Percentiles rank a stretch among this genome's conserved stretches.
Evolutionary conservation across 2,329 filamentous ascomycete genomes (phyloP).

Genomic region (Cucurbitaria berberidis): DNA sequence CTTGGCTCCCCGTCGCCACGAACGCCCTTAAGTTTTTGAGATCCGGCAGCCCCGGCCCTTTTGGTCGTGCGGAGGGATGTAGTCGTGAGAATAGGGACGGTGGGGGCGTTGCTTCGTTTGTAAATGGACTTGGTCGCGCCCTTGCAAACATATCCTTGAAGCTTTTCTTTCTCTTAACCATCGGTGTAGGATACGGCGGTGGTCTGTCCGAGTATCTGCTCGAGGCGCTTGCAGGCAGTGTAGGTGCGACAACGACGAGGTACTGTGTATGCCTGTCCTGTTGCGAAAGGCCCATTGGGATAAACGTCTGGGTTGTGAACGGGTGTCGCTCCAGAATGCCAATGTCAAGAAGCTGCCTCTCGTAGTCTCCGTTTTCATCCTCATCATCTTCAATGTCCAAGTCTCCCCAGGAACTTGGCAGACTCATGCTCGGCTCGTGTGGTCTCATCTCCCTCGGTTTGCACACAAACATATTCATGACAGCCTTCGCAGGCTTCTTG

Average conservation of each 20-base stretch:
- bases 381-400: conserved; percentile 43
- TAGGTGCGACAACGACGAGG: conserved; percentile 88
- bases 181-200: conserved; percentile 53
- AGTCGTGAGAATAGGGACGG: conserved; percentile 35
- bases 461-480: conserved; percentile 91
- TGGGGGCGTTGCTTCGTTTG: conserved; percentile 56
- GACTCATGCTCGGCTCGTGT: conserved; percentile 44
- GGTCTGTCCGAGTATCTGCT: conserved; percentile 34
- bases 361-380: conserved; percentile 25
- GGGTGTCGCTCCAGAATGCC: conserved; percentile 87
- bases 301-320: conserved; percentile 92
- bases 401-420: conserved; percentile 45
- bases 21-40: conserved; percentile 75
- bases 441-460: conserved; percentile 65
- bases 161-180: conserved; percentile 31
- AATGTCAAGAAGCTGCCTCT: conserved; percentile 64
- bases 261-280: conserved; percentile 63
- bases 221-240: conserved; percentile 59
- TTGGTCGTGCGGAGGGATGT: conserved; percentile 45
- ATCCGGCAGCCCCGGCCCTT: conserved; percentile 72
- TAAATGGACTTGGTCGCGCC: conserved; percentile 54
- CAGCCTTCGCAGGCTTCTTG: conserved; percentile 61
- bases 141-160: conserved; percentile 51
- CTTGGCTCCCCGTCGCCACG: conserved; percentile 76
- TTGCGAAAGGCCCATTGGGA: conserved; percentile 69